These are phyloP conservation scores for Gymnopilus dilepis DNA, from an alignment of 768 basidiomycete genomes.

Conservation along the genomic window DNA sequence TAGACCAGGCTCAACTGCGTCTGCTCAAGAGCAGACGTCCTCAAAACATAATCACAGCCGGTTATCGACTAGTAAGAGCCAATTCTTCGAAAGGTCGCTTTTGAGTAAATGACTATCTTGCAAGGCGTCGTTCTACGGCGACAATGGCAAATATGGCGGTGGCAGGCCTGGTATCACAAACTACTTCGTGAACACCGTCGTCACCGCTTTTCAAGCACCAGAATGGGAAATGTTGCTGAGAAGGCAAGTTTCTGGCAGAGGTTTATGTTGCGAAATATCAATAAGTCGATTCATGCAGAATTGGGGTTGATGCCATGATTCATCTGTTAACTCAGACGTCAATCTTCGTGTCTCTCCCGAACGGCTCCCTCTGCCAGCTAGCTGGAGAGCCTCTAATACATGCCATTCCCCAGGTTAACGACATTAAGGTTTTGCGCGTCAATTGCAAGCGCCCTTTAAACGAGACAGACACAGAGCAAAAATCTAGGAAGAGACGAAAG, in stretches of 20 bases:
- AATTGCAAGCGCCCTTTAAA: slow-evolving; percentile 19
- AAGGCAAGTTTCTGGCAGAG: slow-evolving; percentile 45
- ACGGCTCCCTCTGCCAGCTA: slow-evolving; percentile 85
- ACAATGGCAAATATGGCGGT: slow-evolving; percentile 45
- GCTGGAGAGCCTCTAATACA: slow-evolving; percentile 71
- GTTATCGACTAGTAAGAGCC: slow-evolving; percentile 61
- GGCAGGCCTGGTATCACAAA: slow-evolving; percentile 55
- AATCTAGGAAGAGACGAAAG: slow-evolving; percentile 37
- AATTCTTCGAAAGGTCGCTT: no score
- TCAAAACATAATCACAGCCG: slow-evolving; percentile 66
- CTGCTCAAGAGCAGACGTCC: slow-evolving; percentile 50
- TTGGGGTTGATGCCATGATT: slow-evolving; percentile 78
- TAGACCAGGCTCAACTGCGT: slow-evolving; percentile 63
- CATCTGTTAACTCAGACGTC: slow-evolving; percentile 79
- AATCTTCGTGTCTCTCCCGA: slow-evolving; percentile 78
- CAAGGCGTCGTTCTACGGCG: slow-evolving; percentile 38
- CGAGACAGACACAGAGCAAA: slow-evolving; percentile 18
- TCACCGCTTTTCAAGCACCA: slow-evolving; percentile 64
- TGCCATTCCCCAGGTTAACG: slow-evolving; percentile 29
- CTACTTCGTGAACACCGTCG: slow-evolving; percentile 74
- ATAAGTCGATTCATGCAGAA: slow-evolving; percentile 45
- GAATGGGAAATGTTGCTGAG: slow-evolving; percentile 72
- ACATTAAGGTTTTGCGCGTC: not conserved
- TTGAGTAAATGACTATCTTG: no score
- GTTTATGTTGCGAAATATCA: not conserved